Evolutionary conservation across 345 rosid genomes (phyloP).

Genomic region (Ceriops decandra): DNA sequence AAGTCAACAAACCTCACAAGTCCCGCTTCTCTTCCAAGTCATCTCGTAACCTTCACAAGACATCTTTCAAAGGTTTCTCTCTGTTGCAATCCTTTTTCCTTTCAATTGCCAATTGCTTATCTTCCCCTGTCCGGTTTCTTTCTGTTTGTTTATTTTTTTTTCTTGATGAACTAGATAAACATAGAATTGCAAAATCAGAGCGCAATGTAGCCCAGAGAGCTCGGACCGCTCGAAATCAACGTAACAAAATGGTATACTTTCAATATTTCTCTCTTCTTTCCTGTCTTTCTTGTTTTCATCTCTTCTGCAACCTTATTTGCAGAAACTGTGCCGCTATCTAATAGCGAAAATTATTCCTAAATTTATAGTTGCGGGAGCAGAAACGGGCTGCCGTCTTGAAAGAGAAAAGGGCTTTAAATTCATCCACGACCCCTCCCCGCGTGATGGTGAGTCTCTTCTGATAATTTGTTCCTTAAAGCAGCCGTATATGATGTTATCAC

Average conservation of each 20-base stretch:
- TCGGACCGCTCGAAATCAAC: constrained; percentile 68
- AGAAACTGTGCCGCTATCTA: not conserved
- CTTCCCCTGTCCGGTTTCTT: not conserved
- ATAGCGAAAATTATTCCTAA: not conserved
- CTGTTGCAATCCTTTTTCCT: constrained; percentile 4
- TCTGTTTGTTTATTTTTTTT: too few relatives aligned
- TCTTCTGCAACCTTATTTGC: too few relatives aligned
- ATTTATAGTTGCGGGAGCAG: constrained; percentile 69
- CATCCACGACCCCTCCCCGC: constrained; percentile 59
- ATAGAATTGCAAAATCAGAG: constrained; percentile 58
- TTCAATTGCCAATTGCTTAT: not conserved
- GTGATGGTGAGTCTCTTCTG: constrained; percentile 56
- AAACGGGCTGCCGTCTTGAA: constrained; percentile 70
- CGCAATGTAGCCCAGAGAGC: constrained; percentile 59
- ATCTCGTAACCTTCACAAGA: constrained; percentile 69
- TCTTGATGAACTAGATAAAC: constrained; percentile 43
- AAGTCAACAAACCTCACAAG: constrained; percentile 82
- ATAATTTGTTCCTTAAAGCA: not conserved
- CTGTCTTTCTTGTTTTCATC: not conserved
- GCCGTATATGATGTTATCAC: not conserved
- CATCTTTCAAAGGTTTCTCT: constrained; percentile 52
- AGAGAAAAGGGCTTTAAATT: constrained; percentile 68
- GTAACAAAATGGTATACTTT: constrained; percentile 63
- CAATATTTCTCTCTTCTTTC: not conserved
- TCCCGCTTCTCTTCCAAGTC: constrained; percentile 76